Conservation (phyloP, 805 yeast genomes). For the Naumovozyma baii region DNA sequence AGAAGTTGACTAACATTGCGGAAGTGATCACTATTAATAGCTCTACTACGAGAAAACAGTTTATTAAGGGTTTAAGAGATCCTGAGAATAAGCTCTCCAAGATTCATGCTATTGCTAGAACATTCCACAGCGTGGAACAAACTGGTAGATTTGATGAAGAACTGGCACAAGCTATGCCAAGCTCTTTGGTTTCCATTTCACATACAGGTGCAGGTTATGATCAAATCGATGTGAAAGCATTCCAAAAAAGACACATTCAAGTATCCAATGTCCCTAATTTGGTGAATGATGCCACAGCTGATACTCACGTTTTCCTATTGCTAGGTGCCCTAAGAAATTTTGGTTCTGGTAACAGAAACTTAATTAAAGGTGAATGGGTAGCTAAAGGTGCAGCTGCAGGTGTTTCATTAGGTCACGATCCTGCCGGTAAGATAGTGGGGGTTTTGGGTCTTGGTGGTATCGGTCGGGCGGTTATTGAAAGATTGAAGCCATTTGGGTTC, state of each 20-base stretch:
- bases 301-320: slow-evolving; percentile 53
- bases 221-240: slow-evolving; percentile 50
- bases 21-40: slow-evolving; percentile 41
- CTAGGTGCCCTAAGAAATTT: slow-evolving; percentile 61
- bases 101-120: slow-evolving; percentile 37
- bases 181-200: slow-evolving; percentile 41
- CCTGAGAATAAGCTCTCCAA: slow-evolving; percentile 26
- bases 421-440: slow-evolving; percentile 67
- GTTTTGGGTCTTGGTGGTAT: slow-evolving; percentile 85
- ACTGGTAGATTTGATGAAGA: slow-evolving; percentile 65
- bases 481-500: slow-evolving; percentile 72
- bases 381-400: slow-evolving; percentile 55
- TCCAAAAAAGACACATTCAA: slow-evolving; percentile 45
- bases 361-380: slow-evolving; percentile 54
- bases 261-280: slow-evolving; percentile 58
- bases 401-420: slow-evolving; percentile 61
- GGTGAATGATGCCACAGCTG: slow-evolving; percentile 66
- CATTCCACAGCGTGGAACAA: slow-evolving; percentile 40
- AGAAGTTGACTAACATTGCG: slow-evolving; percentile 37
- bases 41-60: slow-evolving; percentile 30
- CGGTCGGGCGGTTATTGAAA: slow-evolving; percentile 68
- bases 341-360: slow-evolving; percentile 45
- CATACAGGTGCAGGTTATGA: slow-evolving; percentile 75
- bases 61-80: slow-evolving; percentile 25
- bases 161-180: slow-evolving; percentile 45